Conservation (phyloP, 345 rosid genomes). For the Combretum micranthum region DNA sequence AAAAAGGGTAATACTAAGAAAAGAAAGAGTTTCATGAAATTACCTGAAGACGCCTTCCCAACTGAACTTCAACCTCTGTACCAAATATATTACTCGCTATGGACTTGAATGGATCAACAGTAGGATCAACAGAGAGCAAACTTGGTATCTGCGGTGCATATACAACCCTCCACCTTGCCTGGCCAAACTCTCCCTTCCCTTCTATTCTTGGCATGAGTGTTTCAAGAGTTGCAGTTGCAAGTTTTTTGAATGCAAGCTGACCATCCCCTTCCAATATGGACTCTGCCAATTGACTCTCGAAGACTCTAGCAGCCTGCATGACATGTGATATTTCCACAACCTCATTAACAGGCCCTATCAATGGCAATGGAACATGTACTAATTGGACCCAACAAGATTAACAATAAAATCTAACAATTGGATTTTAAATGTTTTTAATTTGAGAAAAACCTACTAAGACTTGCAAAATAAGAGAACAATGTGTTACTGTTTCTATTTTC, state of each 20-base stretch:
- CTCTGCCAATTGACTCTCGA: conserved; percentile 93
- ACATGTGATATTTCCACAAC: background rate
- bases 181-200: conserved; percentile 95
- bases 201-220: conserved; percentile 92
- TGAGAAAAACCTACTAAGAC: no score
- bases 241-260: conserved; percentile 94
- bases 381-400: no score
- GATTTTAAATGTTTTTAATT: no score
- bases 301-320: conserved; percentile 81
- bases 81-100: conserved; percentile 83
- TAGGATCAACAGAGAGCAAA: conserved; percentile 93
- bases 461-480: no score
- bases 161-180: conserved; percentile 96
- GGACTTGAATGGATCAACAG: conserved; percentile 85
- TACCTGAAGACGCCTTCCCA: conserved; percentile 95
- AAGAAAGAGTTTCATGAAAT: background rate
- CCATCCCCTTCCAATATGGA: conserved; percentile 97
- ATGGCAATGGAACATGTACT: no score
- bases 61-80: conserved; percentile 94
- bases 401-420: no score
- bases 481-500: no score
- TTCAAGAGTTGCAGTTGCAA: conserved; percentile 92
- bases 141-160: conserved; percentile 99
- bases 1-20: background rate
- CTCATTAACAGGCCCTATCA: no score